Base-by-base conservation (phyloP, 306 rosid species). In the Abrus pulchellus region DNA sequence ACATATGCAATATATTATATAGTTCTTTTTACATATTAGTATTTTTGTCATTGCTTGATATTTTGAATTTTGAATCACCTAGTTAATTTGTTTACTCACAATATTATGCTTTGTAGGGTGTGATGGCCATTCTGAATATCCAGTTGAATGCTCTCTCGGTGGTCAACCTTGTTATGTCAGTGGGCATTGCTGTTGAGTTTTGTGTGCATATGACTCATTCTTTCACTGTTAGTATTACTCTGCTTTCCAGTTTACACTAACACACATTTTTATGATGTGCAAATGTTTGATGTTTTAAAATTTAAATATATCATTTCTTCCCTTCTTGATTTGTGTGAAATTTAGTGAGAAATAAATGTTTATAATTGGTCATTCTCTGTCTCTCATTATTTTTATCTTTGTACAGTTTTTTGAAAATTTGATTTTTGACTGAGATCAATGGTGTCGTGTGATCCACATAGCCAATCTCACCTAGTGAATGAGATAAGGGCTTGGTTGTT, bases 121-220 rank as follows among this genome's bases (percentile, higher is more conserved):
- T 95, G 86, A 95, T 95, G 99, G 97, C 98, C 34, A 91, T 95
- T 85, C 88, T 95, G 84, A 68, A 89, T 72, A 95, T 95, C 95
- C 99, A 95, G 80, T 82, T 95, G 83, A 95, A 95, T 82, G 99
- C 99, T 29, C 88, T 95, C 79, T 95, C 99, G 13, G 99, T 95
- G 74, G 98, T 93, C 78, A 93, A 95, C 83, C 98, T 95, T 76
- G 88, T 93, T 55, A 95, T 95, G 99, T 86, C 99, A 43, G 98
- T 95, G 82, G 99, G 99, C 85, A 93, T 95, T 85, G 94, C 92
- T 77, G 99, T 95, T 66, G 99, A 95, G 90, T 95, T 95, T 83
- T 95, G 98, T 83, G 99, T 95, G 76, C 99, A 92, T 44, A 80
- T 95, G 86, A 89, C 97, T 33, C 99, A 95, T 84, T 89, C 99